phyloP scores from a whole-genome alignment of 306 rosid species.

The Carpinus viminea region DNA sequence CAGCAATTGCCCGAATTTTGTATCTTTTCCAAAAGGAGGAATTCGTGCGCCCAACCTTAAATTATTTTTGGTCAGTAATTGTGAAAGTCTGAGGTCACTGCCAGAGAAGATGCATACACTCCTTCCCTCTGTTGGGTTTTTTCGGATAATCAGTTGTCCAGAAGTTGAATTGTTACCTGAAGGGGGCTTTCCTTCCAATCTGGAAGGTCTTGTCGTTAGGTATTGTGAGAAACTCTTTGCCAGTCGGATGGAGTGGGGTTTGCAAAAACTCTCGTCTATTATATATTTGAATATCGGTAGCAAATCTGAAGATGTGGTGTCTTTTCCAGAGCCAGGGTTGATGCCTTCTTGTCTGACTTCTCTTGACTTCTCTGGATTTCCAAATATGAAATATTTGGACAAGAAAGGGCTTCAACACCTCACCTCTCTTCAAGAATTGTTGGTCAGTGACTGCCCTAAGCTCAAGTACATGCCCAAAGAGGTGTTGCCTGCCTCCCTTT shows the following conservation, averaged over 20 bases:
- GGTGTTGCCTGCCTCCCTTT: too few relatives aligned
- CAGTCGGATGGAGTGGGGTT: not conserved
- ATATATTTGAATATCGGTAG: accelerated
- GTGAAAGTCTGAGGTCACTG: not conserved
- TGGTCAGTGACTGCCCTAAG: too few relatives aligned
- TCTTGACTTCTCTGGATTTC: not conserved
- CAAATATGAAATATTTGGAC: not conserved
- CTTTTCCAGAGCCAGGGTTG: not conserved
- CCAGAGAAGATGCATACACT: not conserved
- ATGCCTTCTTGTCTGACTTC: not conserved
- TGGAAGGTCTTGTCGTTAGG: not conserved
- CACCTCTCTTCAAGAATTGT: not conserved
- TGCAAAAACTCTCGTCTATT: not conserved
- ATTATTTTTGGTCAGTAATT: accelerated
- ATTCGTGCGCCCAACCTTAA: not conserved
- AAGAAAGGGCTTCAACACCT: not conserved
- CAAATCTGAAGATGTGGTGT: not conserved
- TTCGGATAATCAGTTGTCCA: not conserved
- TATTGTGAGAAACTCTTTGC: not conserved
- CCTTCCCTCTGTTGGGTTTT: not conserved
- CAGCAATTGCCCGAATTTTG: accelerated
- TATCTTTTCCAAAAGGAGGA: not conserved
- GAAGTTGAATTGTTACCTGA: not conserved
- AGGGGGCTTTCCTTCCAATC: not conserved
- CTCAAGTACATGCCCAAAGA: too few relatives aligned